These are phyloP conservation scores for Sungouiozyma intestinalis DNA, from an alignment of 805 yeast species.

Conservation along the genomic window DNA sequence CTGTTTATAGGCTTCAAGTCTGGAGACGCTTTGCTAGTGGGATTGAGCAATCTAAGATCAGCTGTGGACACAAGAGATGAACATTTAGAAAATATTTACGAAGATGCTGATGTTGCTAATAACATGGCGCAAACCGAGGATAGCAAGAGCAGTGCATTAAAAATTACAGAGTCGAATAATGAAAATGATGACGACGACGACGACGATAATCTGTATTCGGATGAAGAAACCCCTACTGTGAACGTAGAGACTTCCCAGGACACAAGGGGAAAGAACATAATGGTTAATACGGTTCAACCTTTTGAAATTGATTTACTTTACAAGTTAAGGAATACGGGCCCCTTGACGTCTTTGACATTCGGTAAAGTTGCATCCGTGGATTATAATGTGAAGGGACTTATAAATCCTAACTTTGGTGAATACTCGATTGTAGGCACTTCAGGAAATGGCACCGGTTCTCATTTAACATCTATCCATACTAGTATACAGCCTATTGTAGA, in stretches of 20 bases:
- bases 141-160: constrained; percentile 5
- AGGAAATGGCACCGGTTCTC: constrained; percentile 49
- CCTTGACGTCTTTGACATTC: constrained; percentile 54
- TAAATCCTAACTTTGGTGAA: constrained; percentile 59
- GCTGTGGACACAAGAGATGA: constrained; percentile 27
- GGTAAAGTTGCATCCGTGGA: constrained; percentile 49
- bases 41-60: constrained; percentile 22
- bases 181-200: constrained; percentile 29
- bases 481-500: constrained; percentile 57
- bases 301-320: constrained; percentile 41
- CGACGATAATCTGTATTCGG: constrained; percentile 23
- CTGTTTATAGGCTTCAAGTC: constrained; percentile 53
- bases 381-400: constrained; percentile 45
- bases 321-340: constrained; percentile 55
- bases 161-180: constrained; percentile 23
- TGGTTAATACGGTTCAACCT: constrained; percentile 21
- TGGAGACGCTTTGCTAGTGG: constrained; percentile 44
- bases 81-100: constrained; percentile 33
- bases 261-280: constrained; percentile 9
- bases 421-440: constrained; percentile 58
- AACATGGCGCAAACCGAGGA: constrained; percentile 31
- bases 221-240: constrained; percentile 10
- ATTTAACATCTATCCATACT: constrained; percentile 53
- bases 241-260: constrained; percentile 20
- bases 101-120: constrained; percentile 10